Conservation (phyloP, 1,284 basidiomycete genomes). For the Puccinia horiana region DNA sequence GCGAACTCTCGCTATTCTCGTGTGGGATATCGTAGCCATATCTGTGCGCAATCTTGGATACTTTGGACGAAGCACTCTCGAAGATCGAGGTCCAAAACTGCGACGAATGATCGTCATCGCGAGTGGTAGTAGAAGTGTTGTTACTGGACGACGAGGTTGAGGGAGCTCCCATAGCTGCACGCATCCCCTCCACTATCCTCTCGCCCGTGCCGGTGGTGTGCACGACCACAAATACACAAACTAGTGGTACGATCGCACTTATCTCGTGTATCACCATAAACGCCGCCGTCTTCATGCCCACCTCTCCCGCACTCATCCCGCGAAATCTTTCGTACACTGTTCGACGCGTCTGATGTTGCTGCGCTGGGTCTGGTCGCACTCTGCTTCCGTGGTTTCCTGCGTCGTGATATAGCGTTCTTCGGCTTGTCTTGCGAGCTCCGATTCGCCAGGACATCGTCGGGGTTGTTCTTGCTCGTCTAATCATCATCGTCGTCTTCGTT, state of each 20-base stretch:
- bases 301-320: conserved; percentile 64
- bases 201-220: conserved; percentile 73
- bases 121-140: conserved; percentile 49
- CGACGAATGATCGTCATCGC: background rate
- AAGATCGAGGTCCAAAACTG: background rate
- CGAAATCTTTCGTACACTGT: background rate
- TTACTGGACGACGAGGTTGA: background rate
- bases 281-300: conserved; percentile 74
- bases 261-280: conserved; percentile 84
- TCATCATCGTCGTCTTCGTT: too few species aligned
- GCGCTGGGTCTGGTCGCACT: too few species aligned
- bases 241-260: conserved; percentile 76
- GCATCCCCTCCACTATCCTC: conserved; percentile 63
- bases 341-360: background rate
- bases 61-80: conserved; percentile 4
- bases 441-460: too few species aligned
- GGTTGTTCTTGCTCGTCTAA: too few species aligned
- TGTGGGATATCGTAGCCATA: background rate
- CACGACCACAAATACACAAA: conserved; percentile 73
- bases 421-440: too few species aligned
- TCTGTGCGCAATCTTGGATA: background rate
- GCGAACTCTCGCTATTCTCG: background rate
- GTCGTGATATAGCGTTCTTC: too few species aligned
- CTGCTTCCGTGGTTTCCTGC: too few species aligned
- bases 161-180: background rate